Evolutionary conservation across 345 rosid species (phyloP), one percentile per base, ranked within the genome.

Genomic region (Noccaea caerulescens): DNA sequence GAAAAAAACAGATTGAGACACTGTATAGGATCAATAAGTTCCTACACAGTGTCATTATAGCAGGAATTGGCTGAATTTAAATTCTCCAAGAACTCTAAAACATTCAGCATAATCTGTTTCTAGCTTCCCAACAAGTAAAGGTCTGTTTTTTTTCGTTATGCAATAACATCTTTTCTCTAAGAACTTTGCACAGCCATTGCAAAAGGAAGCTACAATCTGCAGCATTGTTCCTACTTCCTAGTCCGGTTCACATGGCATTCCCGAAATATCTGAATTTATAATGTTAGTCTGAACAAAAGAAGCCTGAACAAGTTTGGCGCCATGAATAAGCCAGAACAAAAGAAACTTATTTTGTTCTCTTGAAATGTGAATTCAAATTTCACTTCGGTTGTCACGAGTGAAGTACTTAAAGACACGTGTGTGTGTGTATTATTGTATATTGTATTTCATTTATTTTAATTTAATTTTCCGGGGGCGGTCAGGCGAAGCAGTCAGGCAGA

Each of bases 21-120:
- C 10, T 59, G 55, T 67, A 67, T 59, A 67, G 63, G 63, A 58
- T 49, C 63, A 47, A 60, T 23, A 8, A 52, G 14, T 60, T 16
- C 27, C 43, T 33, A 60, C 57, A 16, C 44, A 30, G 3, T 32
- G 41, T 50, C 74, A 52, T 30, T 32, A 60, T 39, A 52, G 10
- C 16, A 60, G 55, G 39, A 45, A 68, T 4, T 27, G 23, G 23
- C 23, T 20, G 23, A 20, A 20, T 1, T 20, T 20, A 45, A 49
- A 38, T 70, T 14, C 3, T 69, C 32, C 58, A 57, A 25, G 20
- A 50, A 51, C 68, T 61, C 61, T 3, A 12, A 27, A 38, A 50
- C 75, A 60, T n/a, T 30, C 8, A 44, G 49, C 46, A 58, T 14
- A 61, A 61, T 38, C 52, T 10, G 47, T 59, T 57, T 38, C 10